These are phyloP conservation scores for Cladophialophora immunda DNA, from an alignment of 2,329 filamentous ascomycete species.

Conservation along the genomic window DNA sequence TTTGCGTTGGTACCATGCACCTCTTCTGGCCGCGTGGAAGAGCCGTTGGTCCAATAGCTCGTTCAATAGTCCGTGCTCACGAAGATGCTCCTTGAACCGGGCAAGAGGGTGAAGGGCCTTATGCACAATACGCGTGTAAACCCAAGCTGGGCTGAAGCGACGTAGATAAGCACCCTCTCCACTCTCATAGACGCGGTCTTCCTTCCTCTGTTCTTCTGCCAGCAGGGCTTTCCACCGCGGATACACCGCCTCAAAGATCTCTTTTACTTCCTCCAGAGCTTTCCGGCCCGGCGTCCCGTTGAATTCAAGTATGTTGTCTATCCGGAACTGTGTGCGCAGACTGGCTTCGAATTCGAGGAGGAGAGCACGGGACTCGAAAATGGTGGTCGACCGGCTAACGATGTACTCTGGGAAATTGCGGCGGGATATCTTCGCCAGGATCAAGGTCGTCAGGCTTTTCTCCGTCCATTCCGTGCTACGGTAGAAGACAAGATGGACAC, in stretches of 20 bases:
- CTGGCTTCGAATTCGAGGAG: constrained; percentile 90
- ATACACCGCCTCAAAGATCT: constrained; percentile 77
- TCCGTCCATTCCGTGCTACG: constrained; percentile 97
- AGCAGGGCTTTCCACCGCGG: constrained; percentile 81
- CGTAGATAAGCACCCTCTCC: constrained; percentile 89
- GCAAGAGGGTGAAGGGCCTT: constrained; percentile 83
- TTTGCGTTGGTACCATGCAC: constrained; percentile 95
- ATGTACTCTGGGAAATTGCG: constrained; percentile 90
- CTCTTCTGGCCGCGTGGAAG: constrained; percentile 84
- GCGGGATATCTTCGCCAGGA: constrained; percentile 86
- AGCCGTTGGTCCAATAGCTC: constrained; percentile 82
- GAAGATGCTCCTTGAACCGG: constrained; percentile 79
- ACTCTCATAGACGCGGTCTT: constrained; percentile 77
- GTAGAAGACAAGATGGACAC: constrained; percentile 95
- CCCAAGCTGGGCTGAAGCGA: constrained; percentile 88
- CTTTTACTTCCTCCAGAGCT: constrained; percentile 72
- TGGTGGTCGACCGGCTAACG: constrained; percentile 86
- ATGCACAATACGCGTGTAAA: constrained; percentile 91
- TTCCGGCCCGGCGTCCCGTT: constrained; percentile 73
- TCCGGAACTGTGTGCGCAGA: constrained; percentile 78
- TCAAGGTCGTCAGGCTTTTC: constrained; percentile 93
- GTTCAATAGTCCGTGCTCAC: constrained; percentile 76
- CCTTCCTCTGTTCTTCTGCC: constrained; percentile 77
- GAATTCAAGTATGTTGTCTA: constrained; percentile 84
- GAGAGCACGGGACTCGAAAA: constrained; percentile 78